These are phyloP conservation scores for Caloboletus firmus DNA, from an alignment of 1,284 basidiomycete species.

Conservation along the genomic window DNA sequence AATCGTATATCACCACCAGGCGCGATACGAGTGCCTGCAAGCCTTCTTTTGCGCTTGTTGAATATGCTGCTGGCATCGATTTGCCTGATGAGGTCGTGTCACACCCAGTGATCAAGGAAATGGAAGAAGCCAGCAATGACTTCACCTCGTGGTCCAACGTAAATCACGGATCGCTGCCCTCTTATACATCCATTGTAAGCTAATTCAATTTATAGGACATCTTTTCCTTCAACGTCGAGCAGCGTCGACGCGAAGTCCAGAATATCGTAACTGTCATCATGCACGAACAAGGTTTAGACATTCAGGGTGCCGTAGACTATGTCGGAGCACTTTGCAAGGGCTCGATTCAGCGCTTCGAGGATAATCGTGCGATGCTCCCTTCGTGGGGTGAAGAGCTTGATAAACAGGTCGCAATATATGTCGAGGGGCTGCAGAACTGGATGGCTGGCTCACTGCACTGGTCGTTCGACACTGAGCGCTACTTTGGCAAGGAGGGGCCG, in stretches of 20 bases:
- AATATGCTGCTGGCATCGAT: constrained; percentile 56
- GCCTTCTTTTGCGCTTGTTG: constrained; percentile 59
- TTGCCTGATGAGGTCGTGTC: constrained; percentile 55
- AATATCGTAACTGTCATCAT: constrained; percentile 62
- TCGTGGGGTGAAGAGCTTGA: constrained; percentile 55
- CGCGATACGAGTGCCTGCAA: constrained; percentile 60
- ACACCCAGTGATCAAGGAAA: constrained; percentile 50
- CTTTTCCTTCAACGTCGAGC: constrained; percentile 63
- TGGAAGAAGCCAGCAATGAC: constrained; percentile 56
- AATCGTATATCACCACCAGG: constrained; percentile 57
- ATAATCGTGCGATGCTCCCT: constrained; percentile 47
- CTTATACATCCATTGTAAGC: not conserved
- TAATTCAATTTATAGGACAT: constrained; percentile 46
- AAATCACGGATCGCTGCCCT: constrained; percentile 13
- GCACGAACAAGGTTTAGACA: constrained; percentile 46
- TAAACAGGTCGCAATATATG: constrained; percentile 47
- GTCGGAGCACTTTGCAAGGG: constrained; percentile 52
- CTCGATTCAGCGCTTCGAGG: constrained; percentile 48
- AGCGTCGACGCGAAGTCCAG: constrained; percentile 54
- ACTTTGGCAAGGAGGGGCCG: constrained; percentile 51
- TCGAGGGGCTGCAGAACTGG: constrained; percentile 57
- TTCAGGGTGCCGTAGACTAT: constrained; percentile 54
- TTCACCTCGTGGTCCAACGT: constrained; percentile 64
- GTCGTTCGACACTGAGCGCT: constrained; percentile 58
- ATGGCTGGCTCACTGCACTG: constrained; percentile 58